These are phyloP conservation scores for Syncephalastrum racemosum DNA, from an alignment of 371 early-diverging fungal genomes.

Conservation along the genomic window DNA sequence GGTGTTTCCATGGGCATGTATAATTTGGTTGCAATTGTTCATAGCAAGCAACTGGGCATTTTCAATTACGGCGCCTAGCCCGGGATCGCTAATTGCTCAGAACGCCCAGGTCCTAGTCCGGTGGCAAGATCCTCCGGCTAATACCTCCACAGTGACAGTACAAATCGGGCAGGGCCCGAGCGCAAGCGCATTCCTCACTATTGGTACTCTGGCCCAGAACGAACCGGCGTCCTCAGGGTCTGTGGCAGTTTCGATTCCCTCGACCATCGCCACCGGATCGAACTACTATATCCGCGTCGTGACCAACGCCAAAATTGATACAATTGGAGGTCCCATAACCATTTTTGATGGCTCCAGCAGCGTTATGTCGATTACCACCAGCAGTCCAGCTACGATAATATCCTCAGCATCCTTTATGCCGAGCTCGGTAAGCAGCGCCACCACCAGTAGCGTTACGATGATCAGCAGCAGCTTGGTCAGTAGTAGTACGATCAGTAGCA, in stretches of 20 bases:
- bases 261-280: conserved; percentile 1
- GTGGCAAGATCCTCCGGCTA: conserved; percentile 8
- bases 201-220: conserved; percentile 4
- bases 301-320: conserved; percentile 2
- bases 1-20: too few relatives aligned
- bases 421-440: background rate
- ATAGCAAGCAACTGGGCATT: too few relatives aligned
- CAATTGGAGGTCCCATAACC: conserved; percentile 8
- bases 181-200: background rate
- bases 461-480: background rate
- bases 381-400: too few relatives aligned
- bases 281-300: conserved; percentile 9
- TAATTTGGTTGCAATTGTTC: too few relatives aligned
- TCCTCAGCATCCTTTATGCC: background rate
- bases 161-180: conserved; percentile 3
- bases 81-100: too few relatives aligned
- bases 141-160: background rate
- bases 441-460: background rate
- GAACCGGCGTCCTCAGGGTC: conserved; percentile 5
- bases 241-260: conserved; percentile 1
- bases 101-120: conserved; percentile 4
- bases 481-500: background rate
- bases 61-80: too few relatives aligned
- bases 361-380: too few relatives aligned
- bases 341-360: background rate